Base-by-base conservation (phyloP, 2,329 filamentous ascomycete genomes). In the Lecanoromycetidae sp. region DNA sequence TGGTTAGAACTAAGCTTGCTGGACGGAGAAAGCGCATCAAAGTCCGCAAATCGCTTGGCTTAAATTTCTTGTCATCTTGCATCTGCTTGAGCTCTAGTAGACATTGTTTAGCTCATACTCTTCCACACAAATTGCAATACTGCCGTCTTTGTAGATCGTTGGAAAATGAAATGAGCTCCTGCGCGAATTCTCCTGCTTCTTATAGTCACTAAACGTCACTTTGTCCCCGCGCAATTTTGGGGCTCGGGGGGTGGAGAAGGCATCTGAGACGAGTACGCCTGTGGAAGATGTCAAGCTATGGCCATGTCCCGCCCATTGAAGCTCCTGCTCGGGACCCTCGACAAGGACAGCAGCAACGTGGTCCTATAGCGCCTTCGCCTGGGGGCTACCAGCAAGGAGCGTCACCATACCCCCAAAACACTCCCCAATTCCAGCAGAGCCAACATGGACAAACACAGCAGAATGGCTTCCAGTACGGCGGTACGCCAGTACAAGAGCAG, bases 261-360 rank as follows among this genome's bases (percentile, higher is more conserved):
- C 53, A 4, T 46, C 3, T 4, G n/a, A n/a, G n/a, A n/a, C n/a
- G n/a, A n/a, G n/a, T n/a, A n/a, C n/a, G n/a, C n/a, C n/a, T n/a
- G n/a, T 15, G 5, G 33, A n/a, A 23, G 25, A 69, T 69, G 66
- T 61, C 66, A 46, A 62, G 67, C 56, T 63, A 61, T 55, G 58
- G 60, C 37, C 63, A 63, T 56, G 52, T 61, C 51, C 57, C 62
- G 55, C 65, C 63, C 48, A 60, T 64, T 53, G 52, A 49, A 25
- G 54, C 50, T 46, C 57, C 61, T 52, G 57, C 57, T 54, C 20
- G 80, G 54, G 66, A 71, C 67, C 75, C 59, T 69, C 75, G 64
- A 64, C 77, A 63, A 66, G 73, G 58, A 65, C 71, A 75, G 10
- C 75, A 77, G 57, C 80, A 80, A 61, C 58, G 60, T 39, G 56